Base-by-base conservation (phyloP, 2,329 filamentous ascomycete genomes). In the Fusarium sp. region DNA sequence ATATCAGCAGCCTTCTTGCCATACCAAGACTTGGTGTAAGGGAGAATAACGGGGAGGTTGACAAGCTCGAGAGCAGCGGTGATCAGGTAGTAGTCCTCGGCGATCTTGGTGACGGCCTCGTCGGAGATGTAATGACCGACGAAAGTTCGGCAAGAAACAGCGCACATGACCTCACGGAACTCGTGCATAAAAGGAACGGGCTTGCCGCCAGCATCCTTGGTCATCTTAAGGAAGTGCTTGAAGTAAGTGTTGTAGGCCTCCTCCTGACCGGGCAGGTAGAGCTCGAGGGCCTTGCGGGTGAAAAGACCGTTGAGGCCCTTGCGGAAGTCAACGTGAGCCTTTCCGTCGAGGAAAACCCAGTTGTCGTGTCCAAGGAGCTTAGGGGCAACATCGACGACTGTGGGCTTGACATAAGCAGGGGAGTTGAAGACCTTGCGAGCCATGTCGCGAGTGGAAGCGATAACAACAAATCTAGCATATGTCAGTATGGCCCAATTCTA, bases 321-420 rank as follows among this genome's bases (percentile, higher is more conserved):
- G 79, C 96, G 94, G 83, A 96, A 99, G 77, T 98, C 96, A 73
- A 97, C 93, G 76, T 99, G 96, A 41, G 90, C 89, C 83, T 94
- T 97, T 77, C 96, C 96, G 78, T 98, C 95, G 71, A 99, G 85
- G 83, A 98, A 98, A 19, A 98, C 96, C 93, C 94, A 99, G 84
- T 98, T 98, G 76, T 92, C 91, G 65, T 90, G 88, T 63, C 96
- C 93, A 54, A 99, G 89, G 52, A 99, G 91, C 84, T 98, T 98
- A 82, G 93, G 90, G 21, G 96, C 96, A 63, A 91, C 90, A 79
- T 98, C 95, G 69, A 99, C 96, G 67, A 99, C 94, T 77, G 94
- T 98, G 43, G 96, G 96, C 84, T 98, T 98, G 79, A 97, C 94
- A 77, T 90, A 98, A 53, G 83, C 80, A 26, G 96, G 96, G 21